Percentiles rank a stretch among this genome's conserved stretches.
These are phyloP conservation scores for Hirsutella rhossiliensis DNA, from an alignment of 2,329 filamentous ascomycete genomes.

Conservation along the genomic window DNA sequence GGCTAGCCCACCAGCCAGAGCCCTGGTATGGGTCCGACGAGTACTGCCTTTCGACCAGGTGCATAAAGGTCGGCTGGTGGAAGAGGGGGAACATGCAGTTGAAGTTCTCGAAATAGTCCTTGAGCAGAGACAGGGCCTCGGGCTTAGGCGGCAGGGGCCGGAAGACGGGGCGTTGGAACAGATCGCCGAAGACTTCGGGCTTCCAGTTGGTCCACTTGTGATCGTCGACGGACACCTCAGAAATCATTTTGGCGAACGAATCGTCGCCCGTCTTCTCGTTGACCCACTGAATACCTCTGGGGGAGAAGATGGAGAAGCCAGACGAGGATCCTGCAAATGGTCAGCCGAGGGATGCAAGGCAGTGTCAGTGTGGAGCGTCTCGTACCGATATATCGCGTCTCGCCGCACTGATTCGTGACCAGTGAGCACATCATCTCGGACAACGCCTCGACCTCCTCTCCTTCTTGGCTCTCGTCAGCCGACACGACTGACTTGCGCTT, in stretches of 20 bases:
- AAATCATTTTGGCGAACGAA: slow-evolving; percentile 92
- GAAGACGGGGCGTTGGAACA: slow-evolving; percentile 79
- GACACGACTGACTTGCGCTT: slow-evolving; percentile 24
- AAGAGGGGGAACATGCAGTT: slow-evolving; percentile 98
- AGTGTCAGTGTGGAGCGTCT: not conserved
- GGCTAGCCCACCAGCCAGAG: slow-evolving; percentile 95
- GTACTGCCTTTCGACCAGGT: slow-evolving; percentile 88
- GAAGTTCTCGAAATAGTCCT: slow-evolving; percentile 96
- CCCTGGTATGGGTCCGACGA: slow-evolving; percentile 86
- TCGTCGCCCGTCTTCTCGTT: slow-evolving; percentile 95
- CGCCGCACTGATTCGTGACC: slow-evolving; percentile 87
- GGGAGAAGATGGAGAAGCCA: slow-evolving; percentile 97
- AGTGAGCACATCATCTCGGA: slow-evolving; percentile 99
- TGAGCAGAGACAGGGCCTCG: slow-evolving; percentile 79
- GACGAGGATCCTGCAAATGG: slow-evolving; percentile 72
- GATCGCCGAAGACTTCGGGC: slow-evolving; percentile 88
- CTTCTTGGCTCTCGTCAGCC: slow-evolving; percentile 28
- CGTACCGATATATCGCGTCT: slow-evolving; percentile 89
- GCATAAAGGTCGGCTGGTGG: slow-evolving; percentile 97
- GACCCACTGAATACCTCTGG: slow-evolving; percentile 96
- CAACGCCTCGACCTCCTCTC: slow-evolving; percentile 70
- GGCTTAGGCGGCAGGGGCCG: slow-evolving; percentile 70
- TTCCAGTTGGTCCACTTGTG: slow-evolving; percentile 98
- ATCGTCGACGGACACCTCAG: slow-evolving; percentile 78
- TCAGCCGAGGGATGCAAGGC: slow-evolving; percentile 3